A percentile compares a stretch with the other conserved stretches of the same genome.
Evolutionary conservation across 495 filamentous ascomycete species (phyloP).

Genomic region (Friedmanniomyces simplex): DNA sequence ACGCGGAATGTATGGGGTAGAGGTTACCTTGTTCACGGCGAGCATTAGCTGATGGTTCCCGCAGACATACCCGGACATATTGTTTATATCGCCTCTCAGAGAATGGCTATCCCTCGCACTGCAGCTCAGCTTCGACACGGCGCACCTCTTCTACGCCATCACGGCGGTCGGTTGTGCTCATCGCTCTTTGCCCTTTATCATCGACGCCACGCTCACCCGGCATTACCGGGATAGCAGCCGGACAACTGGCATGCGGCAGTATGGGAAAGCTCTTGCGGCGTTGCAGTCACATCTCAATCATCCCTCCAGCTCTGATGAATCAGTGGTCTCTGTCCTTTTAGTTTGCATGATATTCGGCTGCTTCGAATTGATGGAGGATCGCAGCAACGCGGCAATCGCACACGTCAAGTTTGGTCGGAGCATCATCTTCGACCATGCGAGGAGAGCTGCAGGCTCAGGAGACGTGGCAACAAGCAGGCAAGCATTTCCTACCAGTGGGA

Average conservation of each 20-base stretch:
- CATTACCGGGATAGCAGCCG: neutral
- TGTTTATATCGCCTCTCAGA: neutral
- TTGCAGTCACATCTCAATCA: neutral
- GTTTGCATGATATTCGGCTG: neutral
- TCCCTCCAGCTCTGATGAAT: neutral
- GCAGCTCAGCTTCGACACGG: neutral
- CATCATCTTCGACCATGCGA: neutral
- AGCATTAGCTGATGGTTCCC: neutral
- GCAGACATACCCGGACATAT: neutral
- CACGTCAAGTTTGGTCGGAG: neutral
- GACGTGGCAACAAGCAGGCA: neutral
- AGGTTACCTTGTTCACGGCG: too few species aligned
- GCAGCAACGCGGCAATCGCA: neutral
- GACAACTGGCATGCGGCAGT: neutral
- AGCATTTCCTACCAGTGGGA: neutral
- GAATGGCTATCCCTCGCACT: neutral
- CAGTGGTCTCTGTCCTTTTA: neutral
- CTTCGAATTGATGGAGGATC: neutral
- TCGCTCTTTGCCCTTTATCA: neutral
- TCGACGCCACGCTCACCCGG: neutral
- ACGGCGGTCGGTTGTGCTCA: neutral
- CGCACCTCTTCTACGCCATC: neutral
- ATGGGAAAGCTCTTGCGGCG: neutral
- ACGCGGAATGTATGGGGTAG: neutral
- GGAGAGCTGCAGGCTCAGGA: neutral